Evolutionary conservation across 371 early-diverging fungal species (phyloP).

Genomic region (Mucor mucedo): DNA sequence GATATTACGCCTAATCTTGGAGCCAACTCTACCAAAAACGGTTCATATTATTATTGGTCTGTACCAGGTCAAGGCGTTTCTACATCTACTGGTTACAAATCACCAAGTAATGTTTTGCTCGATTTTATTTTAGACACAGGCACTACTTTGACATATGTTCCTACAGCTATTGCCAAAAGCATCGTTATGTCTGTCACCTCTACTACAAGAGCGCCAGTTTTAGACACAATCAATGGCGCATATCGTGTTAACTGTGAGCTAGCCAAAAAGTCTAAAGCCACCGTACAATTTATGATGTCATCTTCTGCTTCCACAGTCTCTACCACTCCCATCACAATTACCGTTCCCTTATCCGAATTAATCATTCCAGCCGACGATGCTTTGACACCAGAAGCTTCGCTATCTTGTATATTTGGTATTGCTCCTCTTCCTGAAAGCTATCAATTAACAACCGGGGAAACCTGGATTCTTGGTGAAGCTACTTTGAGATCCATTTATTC

Average conservation of each 20-base stretch:
- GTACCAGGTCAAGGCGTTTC: slow-evolving; percentile 23
- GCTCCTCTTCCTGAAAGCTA: slow-evolving; percentile 35
- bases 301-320: slow-evolving; percentile 9
- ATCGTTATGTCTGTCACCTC: slow-evolving; percentile 37
- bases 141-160: slow-evolving; percentile 49
- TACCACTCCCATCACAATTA: slow-evolving; percentile 26
- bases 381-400: slow-evolving; percentile 22
- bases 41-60: slow-evolving; percentile 14
- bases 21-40: slow-evolving; percentile 7
- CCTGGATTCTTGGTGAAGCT: slow-evolving; percentile 50
- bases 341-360: slow-evolving; percentile 39
- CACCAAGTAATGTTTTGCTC: slow-evolving; percentile 6
- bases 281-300: slow-evolving; percentile 25
- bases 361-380: slow-evolving; percentile 45
- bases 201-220: slow-evolving; percentile 19
- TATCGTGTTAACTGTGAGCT: slow-evolving; percentile 37
- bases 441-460: slow-evolving; percentile 21
- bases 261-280: slow-evolving; percentile 15
- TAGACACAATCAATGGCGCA: slow-evolving; percentile 39
- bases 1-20: slow-evolving; percentile 12
- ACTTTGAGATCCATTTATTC: slow-evolving; percentile 47
- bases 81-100: slow-evolving; percentile 2
- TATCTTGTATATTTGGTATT: slow-evolving; percentile 51
- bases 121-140: slow-evolving; percentile 52
- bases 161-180: slow-evolving; percentile 26